phyloP scores from a whole-genome alignment of 2,329 filamentous ascomycete genomes.

The Sarocladium strictum region DNA sequence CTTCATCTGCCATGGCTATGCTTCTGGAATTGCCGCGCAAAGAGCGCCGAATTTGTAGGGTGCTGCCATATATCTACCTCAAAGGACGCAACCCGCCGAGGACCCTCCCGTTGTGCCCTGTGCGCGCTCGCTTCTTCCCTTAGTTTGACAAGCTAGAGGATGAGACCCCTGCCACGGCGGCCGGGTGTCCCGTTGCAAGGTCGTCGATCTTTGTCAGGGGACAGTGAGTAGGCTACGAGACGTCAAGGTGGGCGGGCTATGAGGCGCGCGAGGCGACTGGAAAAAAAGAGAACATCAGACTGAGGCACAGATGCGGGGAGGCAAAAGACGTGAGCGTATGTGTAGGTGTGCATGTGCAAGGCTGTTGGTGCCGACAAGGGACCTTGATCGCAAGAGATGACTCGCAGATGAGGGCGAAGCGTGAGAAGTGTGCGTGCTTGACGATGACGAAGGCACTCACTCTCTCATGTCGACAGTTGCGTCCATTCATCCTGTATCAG shows the following conservation, averaged over 20 bases:
- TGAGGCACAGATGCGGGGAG: not conserved
- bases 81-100: too few relatives aligned
- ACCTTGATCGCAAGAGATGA: not conserved
- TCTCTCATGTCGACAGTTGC: too few relatives aligned
- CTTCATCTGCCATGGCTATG: not conserved
- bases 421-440: not conserved
- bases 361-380: not conserved
- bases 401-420: conserved; percentile 6
- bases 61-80: too few relatives aligned
- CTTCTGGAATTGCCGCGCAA: too few relatives aligned
- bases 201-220: conserved; percentile 1
- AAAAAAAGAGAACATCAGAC: too few relatives aligned
- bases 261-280: conserved; percentile 5
- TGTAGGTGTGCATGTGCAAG: not conserved
- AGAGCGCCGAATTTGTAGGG: too few relatives aligned
- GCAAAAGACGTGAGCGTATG: not conserved
- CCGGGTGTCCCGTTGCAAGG: conserved; percentile 7
- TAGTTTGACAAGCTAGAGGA: conserved; percentile 1
- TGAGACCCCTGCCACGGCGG: not conserved
- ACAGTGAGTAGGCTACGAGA: not conserved
- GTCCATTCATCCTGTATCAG: not conserved
- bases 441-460: not conserved
- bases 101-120: not conserved
- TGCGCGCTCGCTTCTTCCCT: not conserved
- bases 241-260: not conserved